These are phyloP conservation scores for Mycosphaerella arachidis DNA, from an alignment of 2,329 filamentous ascomycete species.

Conservation along the genomic window DNA sequence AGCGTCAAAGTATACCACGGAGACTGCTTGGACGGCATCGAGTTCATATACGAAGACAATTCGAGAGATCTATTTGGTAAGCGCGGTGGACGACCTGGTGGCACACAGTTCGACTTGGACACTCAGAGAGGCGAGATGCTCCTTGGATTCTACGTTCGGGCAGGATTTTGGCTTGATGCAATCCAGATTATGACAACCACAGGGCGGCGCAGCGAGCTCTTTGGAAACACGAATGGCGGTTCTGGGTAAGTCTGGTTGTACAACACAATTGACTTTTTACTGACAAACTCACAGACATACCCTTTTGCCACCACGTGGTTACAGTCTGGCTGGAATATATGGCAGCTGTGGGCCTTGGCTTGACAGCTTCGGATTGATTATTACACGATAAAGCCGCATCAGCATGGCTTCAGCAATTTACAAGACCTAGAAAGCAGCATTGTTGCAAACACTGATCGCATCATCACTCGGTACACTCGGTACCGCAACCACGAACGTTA, in stretches of 20 bases:
- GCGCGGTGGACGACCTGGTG: slow-evolving; percentile 63
- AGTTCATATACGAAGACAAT: slow-evolving; percentile 88
- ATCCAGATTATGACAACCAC: slow-evolving; percentile 85
- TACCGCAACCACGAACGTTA: neutral
- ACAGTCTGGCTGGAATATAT: slow-evolving; percentile 80
- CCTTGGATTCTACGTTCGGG: slow-evolving; percentile 77
- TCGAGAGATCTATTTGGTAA: slow-evolving; percentile 84
- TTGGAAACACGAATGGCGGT: slow-evolving; percentile 75
- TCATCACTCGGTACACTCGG: neutral
- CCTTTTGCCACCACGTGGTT: slow-evolving; percentile 83
- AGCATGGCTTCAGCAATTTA: neutral
- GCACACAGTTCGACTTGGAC: slow-evolving; percentile 75
- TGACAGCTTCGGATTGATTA: slow-evolving; percentile 79
- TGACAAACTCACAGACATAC: slow-evolving; percentile 59
- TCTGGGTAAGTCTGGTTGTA: slow-evolving; percentile 62
- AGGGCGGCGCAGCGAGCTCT: slow-evolving; percentile 79
- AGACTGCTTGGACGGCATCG: slow-evolving; percentile 72
- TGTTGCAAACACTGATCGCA: neutral
- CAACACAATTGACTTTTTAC: slow-evolving; percentile 11
- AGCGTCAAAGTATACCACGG: slow-evolving; percentile 74
- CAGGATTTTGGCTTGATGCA: slow-evolving; percentile 79
- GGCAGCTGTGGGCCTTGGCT: slow-evolving; percentile 78
- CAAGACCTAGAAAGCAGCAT: neutral
- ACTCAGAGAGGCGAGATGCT: slow-evolving; percentile 80
- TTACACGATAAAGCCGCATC: slow-evolving; percentile 54